These are phyloP conservation scores for Aphanoascus verrucosus DNA, from an alignment of 2,329 filamentous ascomycete genomes.

Conservation along the genomic window DNA sequence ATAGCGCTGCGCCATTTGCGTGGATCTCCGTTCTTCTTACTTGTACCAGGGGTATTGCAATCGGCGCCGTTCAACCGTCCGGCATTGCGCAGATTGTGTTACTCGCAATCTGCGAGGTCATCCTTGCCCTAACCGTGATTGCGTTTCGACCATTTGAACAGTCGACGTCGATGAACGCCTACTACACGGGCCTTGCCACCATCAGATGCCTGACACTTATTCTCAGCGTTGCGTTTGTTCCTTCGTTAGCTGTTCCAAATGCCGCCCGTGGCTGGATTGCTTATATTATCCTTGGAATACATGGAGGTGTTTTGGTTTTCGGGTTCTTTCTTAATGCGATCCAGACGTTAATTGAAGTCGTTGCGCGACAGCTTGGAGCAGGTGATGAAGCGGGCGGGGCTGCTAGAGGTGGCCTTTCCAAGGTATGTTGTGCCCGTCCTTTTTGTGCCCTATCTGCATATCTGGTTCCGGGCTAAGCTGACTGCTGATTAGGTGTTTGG, in stretches of 20 bases:
- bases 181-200: constrained; percentile 73
- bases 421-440: constrained; percentile 38
- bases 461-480: background rate
- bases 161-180: constrained; percentile 93
- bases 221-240: constrained; percentile 72
- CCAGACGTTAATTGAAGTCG: constrained; percentile 81
- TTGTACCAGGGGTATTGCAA: constrained; percentile 74
- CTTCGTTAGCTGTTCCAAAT: constrained; percentile 66
- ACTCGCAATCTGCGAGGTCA: constrained; percentile 86
- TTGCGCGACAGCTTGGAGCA: constrained; percentile 69
- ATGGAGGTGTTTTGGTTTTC: constrained; percentile 73
- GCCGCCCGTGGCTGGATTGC: constrained; percentile 87
- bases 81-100: constrained; percentile 89
- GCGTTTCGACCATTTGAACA: constrained; percentile 84
- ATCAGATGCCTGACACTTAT: constrained; percentile 66
- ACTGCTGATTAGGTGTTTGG: constrained; percentile 56
- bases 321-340: constrained; percentile 88
- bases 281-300: constrained; percentile 77
- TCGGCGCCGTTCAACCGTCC: constrained; percentile 84
- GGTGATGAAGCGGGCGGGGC: constrained; percentile 59
- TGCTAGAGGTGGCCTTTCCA: constrained; percentile 70
- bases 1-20: constrained; percentile 82
- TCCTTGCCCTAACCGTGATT: constrained; percentile 74
- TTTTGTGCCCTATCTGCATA: background rate
- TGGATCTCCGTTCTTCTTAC: constrained; percentile 77